phyloP scores from a whole-genome alignment of 2,329 filamentous ascomycete genomes.

The Daldinia sp. region DNA sequence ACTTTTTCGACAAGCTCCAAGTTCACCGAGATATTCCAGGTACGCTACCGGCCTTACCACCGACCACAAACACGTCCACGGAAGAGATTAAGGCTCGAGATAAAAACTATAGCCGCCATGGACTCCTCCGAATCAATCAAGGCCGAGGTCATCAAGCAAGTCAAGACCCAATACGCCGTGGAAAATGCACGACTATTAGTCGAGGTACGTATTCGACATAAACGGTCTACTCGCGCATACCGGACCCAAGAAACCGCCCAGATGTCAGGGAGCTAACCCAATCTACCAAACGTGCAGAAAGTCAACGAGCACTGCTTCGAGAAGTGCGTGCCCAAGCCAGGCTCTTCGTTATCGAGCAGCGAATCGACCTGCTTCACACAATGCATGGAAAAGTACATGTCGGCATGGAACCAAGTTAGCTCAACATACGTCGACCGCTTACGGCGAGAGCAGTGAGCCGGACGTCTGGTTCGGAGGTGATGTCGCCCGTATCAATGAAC shows the following conservation, averaged over 20 bases:
- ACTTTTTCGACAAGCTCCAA: conserved; percentile 24
- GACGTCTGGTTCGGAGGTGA: conserved; percentile 11
- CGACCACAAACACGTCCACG: neutral
- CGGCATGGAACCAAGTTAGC: conserved; percentile 79
- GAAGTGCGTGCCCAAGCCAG: conserved; percentile 76
- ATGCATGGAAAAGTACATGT: conserved; percentile 89
- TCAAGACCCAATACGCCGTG: conserved; percentile 70
- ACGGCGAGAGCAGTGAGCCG: conserved; percentile 59
- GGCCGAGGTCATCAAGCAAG: conserved; percentile 70
- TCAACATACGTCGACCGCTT: conserved; percentile 70
- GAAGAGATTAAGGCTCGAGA: neutral
- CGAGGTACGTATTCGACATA: conserved; percentile 59
- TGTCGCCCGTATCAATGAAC: neutral
- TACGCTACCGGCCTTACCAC: neutral
- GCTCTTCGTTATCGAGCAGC: conserved; percentile 69
- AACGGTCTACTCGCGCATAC: neutral
- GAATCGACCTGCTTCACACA: conserved; percentile 76
- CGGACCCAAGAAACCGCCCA: neutral
- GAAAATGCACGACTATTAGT: conserved; percentile 75
- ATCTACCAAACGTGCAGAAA: conserved; percentile 61
- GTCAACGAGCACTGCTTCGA: conserved; percentile 84
- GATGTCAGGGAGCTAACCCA: conserved; percentile 10
- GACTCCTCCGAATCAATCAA: conserved; percentile 64
- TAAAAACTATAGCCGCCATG: conserved; percentile 53
- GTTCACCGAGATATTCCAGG: neutral